Percentiles rank a stretch among this genome's conserved stretches.
phyloP scores from a whole-genome alignment of 2,329 filamentous ascomycete genomes.

The Alternaria gaisen region DNA sequence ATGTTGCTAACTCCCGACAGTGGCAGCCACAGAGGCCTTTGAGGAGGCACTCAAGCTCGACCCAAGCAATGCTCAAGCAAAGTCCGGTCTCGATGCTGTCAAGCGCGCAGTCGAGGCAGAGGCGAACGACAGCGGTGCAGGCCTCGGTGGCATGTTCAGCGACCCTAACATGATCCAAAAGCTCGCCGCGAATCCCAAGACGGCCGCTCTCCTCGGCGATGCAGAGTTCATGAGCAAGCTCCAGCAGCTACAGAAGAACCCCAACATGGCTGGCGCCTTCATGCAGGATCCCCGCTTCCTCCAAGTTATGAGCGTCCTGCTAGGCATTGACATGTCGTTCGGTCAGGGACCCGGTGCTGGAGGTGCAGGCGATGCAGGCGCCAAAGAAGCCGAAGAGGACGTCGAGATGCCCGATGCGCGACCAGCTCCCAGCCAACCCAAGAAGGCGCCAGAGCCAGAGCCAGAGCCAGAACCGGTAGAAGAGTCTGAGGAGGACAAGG shows the following conservation, averaged over 20 bases:
- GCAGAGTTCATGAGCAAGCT: slow-evolving; percentile 90
- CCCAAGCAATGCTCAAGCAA: slow-evolving; percentile 88
- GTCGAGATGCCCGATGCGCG: slow-evolving; percentile 79
- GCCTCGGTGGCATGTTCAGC: slow-evolving; percentile 91
- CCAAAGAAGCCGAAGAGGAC: slow-evolving; percentile 71
- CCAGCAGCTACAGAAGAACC: slow-evolving; percentile 81
- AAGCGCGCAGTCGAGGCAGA: slow-evolving; percentile 88
- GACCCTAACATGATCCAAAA: slow-evolving; percentile 91
- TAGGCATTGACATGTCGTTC: slow-evolving; percentile 92
- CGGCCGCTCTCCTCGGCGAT: slow-evolving; percentile 80
- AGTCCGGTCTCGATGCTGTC: slow-evolving; percentile 84
- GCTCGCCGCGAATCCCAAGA: slow-evolving; percentile 94
- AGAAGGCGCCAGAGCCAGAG: slow-evolving; percentile 50
- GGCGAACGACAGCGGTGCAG: slow-evolving; percentile 71
- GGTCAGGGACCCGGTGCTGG: slow-evolving; percentile 60
- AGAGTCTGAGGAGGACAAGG: slow-evolving; percentile 82
- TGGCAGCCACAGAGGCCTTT: slow-evolving; percentile 88
- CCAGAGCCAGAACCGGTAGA: slow-evolving; percentile 76
- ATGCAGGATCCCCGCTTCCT: slow-evolving; percentile 92
- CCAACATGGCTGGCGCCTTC: slow-evolving; percentile 77
- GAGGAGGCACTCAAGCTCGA: slow-evolving; percentile 95
- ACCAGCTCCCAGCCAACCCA: slow-evolving; percentile 64
- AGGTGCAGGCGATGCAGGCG: slow-evolving; percentile 48
- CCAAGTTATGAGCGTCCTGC: slow-evolving; percentile 89
- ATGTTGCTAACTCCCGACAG: slow-evolving; percentile 45